Conservation (phyloP, 2,329 filamentous ascomycete species). For the Alternaria hordeiaustralica region DNA sequence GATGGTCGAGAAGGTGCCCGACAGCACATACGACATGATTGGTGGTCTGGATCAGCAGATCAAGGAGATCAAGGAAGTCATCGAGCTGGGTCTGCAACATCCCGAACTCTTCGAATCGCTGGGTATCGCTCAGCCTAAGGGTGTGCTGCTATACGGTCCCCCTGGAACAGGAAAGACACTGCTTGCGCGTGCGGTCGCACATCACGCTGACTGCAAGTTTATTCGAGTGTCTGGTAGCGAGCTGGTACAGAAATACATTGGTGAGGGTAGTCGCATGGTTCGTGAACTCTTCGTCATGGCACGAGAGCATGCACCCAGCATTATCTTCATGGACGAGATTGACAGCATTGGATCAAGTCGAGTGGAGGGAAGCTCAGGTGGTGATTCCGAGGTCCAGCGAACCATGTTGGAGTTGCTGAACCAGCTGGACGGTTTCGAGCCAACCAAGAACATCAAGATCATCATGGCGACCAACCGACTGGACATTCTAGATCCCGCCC, state of each 20-base stretch:
- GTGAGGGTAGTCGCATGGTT: constrained; percentile 97
- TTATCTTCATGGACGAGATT: constrained; percentile 99
- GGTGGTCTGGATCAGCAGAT: constrained; percentile 98
- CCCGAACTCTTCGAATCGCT: constrained; percentile 99
- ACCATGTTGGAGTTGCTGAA: constrained; percentile 99
- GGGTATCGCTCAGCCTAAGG: constrained; percentile 97
- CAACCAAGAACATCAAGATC: constrained; percentile 99
- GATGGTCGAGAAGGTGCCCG: constrained; percentile 99
- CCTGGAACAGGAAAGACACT: constrained; percentile 97
- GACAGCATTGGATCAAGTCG: constrained; percentile 97
- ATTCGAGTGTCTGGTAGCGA: constrained; percentile 96
- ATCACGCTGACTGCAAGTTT: constrained; percentile 99
- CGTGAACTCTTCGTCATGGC: constrained; percentile 99
- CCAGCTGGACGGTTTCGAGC: constrained; percentile 97
- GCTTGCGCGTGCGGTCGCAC: constrained; percentile 90
- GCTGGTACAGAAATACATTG: constrained; percentile 98
- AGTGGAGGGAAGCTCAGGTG: constrained; percentile 92
- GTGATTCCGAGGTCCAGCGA: constrained; percentile 96
- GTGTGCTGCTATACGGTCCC: constrained; percentile 93
- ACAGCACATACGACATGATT: constrained; percentile 99
- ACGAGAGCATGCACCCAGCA: constrained; percentile 94
- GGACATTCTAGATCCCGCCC: constrained; percentile 93
- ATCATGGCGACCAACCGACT: constrained; percentile 99
- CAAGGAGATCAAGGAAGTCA: constrained; percentile 99
- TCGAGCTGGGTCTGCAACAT: constrained; percentile 97